A percentile compares a stretch with the other conserved stretches of the same genome.
phyloP scores from a whole-genome alignment of 495 filamentous ascomycete species.

The Xylaria palmicola region DNA sequence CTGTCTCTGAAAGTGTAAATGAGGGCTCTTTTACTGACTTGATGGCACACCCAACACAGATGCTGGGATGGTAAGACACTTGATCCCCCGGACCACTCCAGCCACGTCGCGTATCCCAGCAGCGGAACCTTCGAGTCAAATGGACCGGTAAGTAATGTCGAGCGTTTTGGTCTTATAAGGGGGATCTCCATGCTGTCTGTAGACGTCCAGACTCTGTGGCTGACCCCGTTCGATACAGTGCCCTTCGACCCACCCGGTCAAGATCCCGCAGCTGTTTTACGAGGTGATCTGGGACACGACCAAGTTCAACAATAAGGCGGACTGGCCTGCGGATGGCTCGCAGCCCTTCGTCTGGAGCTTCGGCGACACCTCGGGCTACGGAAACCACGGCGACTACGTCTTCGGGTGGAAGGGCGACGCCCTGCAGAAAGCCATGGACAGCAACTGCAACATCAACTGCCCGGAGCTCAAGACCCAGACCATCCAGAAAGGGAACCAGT shows the following conservation, averaged over 20 bases:
- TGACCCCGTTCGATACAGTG: conserved; percentile 11
- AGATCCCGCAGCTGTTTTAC: conserved; percentile 40
- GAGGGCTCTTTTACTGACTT: not conserved
- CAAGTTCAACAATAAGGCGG: conserved; percentile 37
- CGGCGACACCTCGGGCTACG: conserved; percentile 37
- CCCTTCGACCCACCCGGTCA: conserved; percentile 35
- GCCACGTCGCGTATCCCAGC: conserved; percentile 39
- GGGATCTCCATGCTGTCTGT: too few species aligned
- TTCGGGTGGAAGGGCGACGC: conserved; percentile 44
- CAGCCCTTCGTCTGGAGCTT: conserved; percentile 48
- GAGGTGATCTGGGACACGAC: conserved; percentile 40
- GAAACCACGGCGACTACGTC: conserved; percentile 42
- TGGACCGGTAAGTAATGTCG: conserved; percentile 16
- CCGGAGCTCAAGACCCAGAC: conserved; percentile 40
- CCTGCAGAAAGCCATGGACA: conserved; percentile 40
- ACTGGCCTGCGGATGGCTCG: conserved; percentile 42
- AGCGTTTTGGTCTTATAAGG: too few species aligned
- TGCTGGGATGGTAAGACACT: conserved; percentile 37
- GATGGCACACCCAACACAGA: not conserved
- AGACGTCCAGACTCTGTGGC: too few species aligned
- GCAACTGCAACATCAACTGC: conserved; percentile 37
- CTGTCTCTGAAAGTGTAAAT: not conserved
- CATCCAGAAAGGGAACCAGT: conserved; percentile 40
- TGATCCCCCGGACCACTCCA: conserved; percentile 36
- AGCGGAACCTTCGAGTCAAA: conserved; percentile 36